Evolutionary conservation across 805 yeast species (phyloP).

Genomic region (Aciculoconidium aculeatum): DNA sequence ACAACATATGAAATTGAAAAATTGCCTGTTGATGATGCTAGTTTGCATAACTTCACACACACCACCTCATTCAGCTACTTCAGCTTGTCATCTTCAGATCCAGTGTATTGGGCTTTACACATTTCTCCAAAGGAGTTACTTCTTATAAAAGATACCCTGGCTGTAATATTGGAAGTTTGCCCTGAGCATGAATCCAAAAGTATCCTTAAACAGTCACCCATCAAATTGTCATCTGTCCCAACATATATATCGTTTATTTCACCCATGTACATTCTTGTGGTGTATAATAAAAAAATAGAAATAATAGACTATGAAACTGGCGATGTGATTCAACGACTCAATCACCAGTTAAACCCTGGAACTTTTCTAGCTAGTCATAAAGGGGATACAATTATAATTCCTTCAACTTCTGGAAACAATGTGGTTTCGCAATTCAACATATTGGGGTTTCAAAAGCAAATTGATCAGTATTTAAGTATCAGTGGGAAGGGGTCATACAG

Average conservation of each 20-base stretch:
- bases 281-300: conserved; percentile 29
- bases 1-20: conserved; percentile 11
- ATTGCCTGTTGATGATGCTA: conserved; percentile 16
- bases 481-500: conserved; percentile 13
- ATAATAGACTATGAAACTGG: conserved; percentile 31
- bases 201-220: conserved; percentile 14
- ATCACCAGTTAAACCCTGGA: conserved; percentile 25
- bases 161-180: conserved; percentile 12
- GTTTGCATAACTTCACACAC: conserved; percentile 14
- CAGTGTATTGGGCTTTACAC: conserved; percentile 19
- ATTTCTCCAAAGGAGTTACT: conserved; percentile 11
- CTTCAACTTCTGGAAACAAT: conserved; percentile 18
- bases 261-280: conserved; percentile 29
- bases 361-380: conserved; percentile 14
- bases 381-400: conserved; percentile 11
- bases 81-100: conserved; percentile 28
- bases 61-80: conserved; percentile 33
- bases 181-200: conserved; percentile 6
- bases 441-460: conserved; percentile 25
- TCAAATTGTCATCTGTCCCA: conserved; percentile 24
- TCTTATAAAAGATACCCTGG: conserved; percentile 30
- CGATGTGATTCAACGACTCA: conserved; percentile 27
- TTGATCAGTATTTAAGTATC: conserved; percentile 29
- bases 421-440: conserved; percentile 27
- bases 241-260: conserved; percentile 18